A percentile compares a stretch with the other conserved stretches of the same genome.
These are phyloP conservation scores for Rhododendron williamsianum DNA, from an alignment of 148 eudicot species.

Conservation along the genomic window DNA sequence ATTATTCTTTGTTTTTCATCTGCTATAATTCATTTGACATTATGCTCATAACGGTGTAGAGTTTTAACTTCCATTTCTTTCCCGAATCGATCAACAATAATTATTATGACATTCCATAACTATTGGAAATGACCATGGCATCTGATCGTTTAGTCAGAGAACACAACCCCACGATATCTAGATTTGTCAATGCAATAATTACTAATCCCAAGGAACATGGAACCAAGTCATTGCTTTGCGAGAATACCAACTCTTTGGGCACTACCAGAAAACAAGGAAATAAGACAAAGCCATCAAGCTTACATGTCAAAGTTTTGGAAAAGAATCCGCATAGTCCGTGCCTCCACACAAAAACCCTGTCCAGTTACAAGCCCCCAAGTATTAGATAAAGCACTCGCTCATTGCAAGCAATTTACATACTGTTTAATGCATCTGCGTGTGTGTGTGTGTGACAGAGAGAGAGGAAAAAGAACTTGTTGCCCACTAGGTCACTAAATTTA, in stretches of 20 bases:
- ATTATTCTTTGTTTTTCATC: background rate
- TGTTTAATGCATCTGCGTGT: background rate
- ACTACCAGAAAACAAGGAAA: slow-evolving; percentile 2
- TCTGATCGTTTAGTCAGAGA: background rate
- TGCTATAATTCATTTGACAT: background rate
- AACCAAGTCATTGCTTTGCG: background rate
- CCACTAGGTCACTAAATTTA: slow-evolving; percentile 23
- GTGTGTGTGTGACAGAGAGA: background rate
- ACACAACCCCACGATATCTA: background rate
- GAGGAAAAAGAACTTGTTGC: background rate
- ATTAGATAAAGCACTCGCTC: slow-evolving; percentile 9
- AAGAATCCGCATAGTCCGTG: slow-evolving; percentile 83
- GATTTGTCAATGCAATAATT: background rate
- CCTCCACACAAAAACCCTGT: slow-evolving; percentile 99
- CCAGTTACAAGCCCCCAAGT: slow-evolving; percentile 19
- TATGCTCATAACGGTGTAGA: background rate
- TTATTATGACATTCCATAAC: background rate
- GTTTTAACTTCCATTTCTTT: background rate
- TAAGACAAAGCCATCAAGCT: slow-evolving; percentile 20
- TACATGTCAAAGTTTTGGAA: slow-evolving; percentile 98
- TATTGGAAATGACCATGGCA: background rate
- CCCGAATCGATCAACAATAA: background rate
- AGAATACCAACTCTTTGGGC: background rate
- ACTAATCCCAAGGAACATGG: background rate
- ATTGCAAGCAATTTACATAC: background rate